phyloP scores from a whole-genome alignment of 2,329 filamentous ascomycete species.

The Cryphonectria parasitica region DNA sequence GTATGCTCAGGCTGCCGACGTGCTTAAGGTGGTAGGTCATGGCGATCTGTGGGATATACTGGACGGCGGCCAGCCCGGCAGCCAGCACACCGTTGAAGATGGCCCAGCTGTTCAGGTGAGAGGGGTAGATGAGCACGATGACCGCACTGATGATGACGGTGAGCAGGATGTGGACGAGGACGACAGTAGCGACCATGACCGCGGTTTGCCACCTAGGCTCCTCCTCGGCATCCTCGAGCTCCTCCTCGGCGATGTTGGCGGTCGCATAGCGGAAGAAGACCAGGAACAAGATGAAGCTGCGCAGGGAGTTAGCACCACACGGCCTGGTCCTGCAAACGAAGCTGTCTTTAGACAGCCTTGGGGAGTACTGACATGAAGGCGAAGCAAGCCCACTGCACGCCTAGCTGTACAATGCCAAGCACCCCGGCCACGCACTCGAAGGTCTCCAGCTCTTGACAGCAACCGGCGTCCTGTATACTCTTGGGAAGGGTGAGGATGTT shows the following conservation, averaged over 20 bases:
- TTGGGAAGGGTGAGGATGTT: slow-evolving; percentile 90
- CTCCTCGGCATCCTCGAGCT: slow-evolving; percentile 48
- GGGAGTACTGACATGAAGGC: slow-evolving; percentile 74
- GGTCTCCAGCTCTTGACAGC: slow-evolving; percentile 79
- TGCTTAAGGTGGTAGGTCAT: slow-evolving; percentile 86
- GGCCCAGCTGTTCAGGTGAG: slow-evolving; percentile 76
- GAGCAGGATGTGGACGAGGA: slow-evolving; percentile 75
- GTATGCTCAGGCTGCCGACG: slow-evolving; percentile 88
- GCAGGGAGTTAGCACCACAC: slow-evolving; percentile 3
- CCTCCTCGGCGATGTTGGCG: slow-evolving; percentile 53
- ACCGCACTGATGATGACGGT: slow-evolving; percentile 70
- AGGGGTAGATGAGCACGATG: slow-evolving; percentile 65
- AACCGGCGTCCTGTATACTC: slow-evolving; percentile 80
- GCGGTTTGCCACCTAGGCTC: slow-evolving; percentile 78
- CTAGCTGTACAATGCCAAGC: slow-evolving; percentile 88
- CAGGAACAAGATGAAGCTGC: slow-evolving; percentile 87
- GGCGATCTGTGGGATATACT: slow-evolving; percentile 95
- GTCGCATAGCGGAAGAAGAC: slow-evolving; percentile 82
- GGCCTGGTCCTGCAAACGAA: too few species aligned
- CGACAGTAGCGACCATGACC: slow-evolving; percentile 71
- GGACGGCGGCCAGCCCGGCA: slow-evolving; percentile 77
- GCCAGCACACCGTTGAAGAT: slow-evolving; percentile 82
- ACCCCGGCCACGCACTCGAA: slow-evolving; percentile 86
- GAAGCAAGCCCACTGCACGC: slow-evolving; percentile 90
- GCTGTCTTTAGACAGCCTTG: neutral